Conservation (phyloP, 2,329 filamentous ascomycete species). For the Capronia americana region DNA sequence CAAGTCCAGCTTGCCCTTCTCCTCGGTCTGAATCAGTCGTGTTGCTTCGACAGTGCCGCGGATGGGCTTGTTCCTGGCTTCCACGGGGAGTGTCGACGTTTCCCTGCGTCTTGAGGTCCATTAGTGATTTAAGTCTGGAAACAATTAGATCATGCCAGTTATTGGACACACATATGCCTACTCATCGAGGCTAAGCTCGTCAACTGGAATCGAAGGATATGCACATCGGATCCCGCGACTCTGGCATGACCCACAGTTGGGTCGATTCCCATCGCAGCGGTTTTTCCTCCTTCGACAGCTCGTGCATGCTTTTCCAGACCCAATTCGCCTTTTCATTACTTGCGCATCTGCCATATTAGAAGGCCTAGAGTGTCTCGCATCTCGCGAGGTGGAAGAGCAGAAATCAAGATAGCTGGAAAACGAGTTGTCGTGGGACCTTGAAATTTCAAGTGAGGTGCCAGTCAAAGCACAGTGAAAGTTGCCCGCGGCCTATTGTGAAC, state of each 20-base stretch:
- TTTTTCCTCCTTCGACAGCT: slow-evolving; percentile 16
- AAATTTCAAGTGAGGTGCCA: background rate
- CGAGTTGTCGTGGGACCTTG: background rate
- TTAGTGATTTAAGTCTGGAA: background rate
- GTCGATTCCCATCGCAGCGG: slow-evolving; percentile 10
- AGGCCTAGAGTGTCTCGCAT: background rate
- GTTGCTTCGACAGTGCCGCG: background rate
- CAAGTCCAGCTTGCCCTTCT: background rate
- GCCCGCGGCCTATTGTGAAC: too few relatives aligned
- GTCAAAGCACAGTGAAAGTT: background rate
- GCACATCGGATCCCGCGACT: background rate
- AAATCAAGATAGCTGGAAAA: background rate
- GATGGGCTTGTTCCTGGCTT: background rate
- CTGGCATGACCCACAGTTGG: background rate
- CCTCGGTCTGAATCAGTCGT: background rate
- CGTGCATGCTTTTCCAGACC: slow-evolving; percentile 9
- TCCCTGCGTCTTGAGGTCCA: background rate
- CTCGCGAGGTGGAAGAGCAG: background rate
- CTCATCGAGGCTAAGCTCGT: slow-evolving; percentile 7
- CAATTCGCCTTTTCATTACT: slow-evolving; percentile 9
- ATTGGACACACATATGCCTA: background rate
- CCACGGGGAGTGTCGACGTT: background rate
- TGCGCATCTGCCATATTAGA: slow-evolving; percentile 8
- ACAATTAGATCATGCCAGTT: background rate
- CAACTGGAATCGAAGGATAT: slow-evolving; percentile 9